These are phyloP conservation scores for Pyricularia pennisetigena DNA, from an alignment of 2,329 filamentous ascomycete genomes.

Conservation along the genomic window DNA sequence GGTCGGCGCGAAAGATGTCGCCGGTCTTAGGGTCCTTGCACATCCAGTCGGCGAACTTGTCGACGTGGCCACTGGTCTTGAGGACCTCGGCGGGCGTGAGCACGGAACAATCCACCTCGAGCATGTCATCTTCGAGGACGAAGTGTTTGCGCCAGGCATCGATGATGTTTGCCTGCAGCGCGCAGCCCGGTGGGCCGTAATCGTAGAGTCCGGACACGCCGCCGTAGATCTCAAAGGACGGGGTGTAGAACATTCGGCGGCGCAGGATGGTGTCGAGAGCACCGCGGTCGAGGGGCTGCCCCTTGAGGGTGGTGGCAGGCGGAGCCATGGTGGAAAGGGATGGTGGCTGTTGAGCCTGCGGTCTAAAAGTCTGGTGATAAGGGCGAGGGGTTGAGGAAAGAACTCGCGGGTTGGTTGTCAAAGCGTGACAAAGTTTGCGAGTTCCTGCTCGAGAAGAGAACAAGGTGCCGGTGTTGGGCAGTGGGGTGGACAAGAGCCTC, in stretches of 20 bases:
- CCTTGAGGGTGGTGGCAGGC: constrained; percentile 67
- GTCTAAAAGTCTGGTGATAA: not conserved
- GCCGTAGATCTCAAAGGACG: constrained; percentile 91
- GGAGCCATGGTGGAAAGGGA: constrained; percentile 32
- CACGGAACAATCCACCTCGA: constrained; percentile 89
- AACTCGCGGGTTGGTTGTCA: constrained; percentile 6
- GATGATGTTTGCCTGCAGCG: constrained; percentile 78
- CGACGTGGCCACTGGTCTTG: constrained; percentile 93
- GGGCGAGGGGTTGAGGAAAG: not conserved
- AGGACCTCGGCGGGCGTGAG: constrained; percentile 88
- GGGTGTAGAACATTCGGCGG: constrained; percentile 88
- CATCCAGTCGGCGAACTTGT: constrained; percentile 99
- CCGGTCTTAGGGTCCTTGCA: constrained; percentile 97
- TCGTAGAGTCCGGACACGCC: constrained; percentile 85
- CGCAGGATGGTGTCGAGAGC: constrained; percentile 78
- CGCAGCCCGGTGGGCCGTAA: constrained; percentile 82
- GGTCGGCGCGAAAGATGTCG: constrained; percentile 92
- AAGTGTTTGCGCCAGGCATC: constrained; percentile 92
- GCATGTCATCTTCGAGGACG: constrained; percentile 87
- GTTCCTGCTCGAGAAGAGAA: constrained; percentile 6
- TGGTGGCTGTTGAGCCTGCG: not conserved
- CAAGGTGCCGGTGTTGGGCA: constrained; percentile 5
- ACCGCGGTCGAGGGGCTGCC: constrained; percentile 77
- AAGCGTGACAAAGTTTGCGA: not conserved
- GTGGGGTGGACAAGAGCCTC: not conserved